Evolutionary conservation across 176 grass and related monocot genomes (phyloP), one percentile per base, ranked within the genome.

Genomic region (Aegilops umbellulata): DNA sequence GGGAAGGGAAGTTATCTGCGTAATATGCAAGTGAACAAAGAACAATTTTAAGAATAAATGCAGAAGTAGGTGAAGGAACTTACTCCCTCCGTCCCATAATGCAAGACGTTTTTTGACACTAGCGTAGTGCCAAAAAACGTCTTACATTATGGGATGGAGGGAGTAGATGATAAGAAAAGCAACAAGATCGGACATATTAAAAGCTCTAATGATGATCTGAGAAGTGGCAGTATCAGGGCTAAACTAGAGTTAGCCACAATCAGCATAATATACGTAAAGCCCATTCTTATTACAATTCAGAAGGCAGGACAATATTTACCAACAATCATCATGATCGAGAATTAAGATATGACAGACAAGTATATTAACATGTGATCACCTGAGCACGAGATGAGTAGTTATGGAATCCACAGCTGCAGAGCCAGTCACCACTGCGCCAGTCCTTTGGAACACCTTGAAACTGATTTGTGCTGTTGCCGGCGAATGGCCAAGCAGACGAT

Each of bases 381-480:
- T 98, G 88, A 67, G 85, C 78, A 66, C 97, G 92, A 61, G 97
- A 99, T 41, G 97, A 96, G 31, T 99, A 99, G 73, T 99, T 99
- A 60, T 99, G 97, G 80, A 96, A 99, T 35, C 97, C 97, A 74
- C 97, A 99, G 87, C 88, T 83, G 80, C 97, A 99, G 42, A 99
- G 90, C 97, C 97, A 99, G 65, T 99, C 97, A 84, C 97, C 97
- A 75, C 83, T 74, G 13, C 94, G 92, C 97, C 97, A 99, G 24
- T 90, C 90, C 85, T 96, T 99, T 60, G 92, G 92, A 65, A 84
- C 82, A 34, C 71, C 82, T 83, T 73, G 60, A 88, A 94, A 82
- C 65, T 95, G 92, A 85, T 72, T 88, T 41, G 65, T 27, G 53
- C 12, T 82, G 77, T 38, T 86, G 62, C 36, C 87, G 23, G 41